phyloP scores from a whole-genome alignment of 2,329 filamentous ascomycete species.

The Trichophaea hybrida region DNA sequence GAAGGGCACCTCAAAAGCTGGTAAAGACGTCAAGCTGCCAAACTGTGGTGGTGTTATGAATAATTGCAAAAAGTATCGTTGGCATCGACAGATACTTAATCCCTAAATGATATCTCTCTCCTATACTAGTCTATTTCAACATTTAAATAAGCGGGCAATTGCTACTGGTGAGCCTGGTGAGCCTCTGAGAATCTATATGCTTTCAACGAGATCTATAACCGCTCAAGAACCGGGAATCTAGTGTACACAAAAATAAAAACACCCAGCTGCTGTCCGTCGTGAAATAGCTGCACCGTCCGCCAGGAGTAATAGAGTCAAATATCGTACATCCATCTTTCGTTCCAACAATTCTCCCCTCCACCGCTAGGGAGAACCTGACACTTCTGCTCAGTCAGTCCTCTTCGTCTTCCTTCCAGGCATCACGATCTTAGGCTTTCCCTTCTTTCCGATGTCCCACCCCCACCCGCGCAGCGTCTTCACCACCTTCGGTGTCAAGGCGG shows the following conservation, averaged over 20 bases:
- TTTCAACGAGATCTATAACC: not conserved
- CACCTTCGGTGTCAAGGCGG: conserved; percentile 83
- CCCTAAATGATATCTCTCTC: too few species aligned
- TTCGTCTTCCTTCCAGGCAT: conserved; percentile 28
- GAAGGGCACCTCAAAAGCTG: too few species aligned
- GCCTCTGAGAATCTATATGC: too few species aligned
- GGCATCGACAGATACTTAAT: too few species aligned
- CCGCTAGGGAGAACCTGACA: not conserved
- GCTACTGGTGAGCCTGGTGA: too few species aligned
- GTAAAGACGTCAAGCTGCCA: too few species aligned
- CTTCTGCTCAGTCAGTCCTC: conserved; percentile 30
- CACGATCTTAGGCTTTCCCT: conserved; percentile 34
- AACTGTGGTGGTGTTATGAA: too few species aligned
- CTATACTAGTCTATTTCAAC: too few species aligned
- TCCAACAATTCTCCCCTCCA: not conserved
- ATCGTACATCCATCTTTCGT: not conserved
- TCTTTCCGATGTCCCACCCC: conserved; percentile 91
- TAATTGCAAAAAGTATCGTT: too few species aligned
- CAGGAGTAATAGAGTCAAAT: not conserved
- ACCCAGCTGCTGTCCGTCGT: not conserved
- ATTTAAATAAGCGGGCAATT: too few species aligned
- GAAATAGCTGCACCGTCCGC: not conserved
- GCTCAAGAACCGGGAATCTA: not conserved
- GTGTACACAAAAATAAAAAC: not conserved
- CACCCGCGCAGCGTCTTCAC: conserved; percentile 73